phyloP scores from a whole-genome alignment of 257 asterid genomes.

The Fraxinus quadrangulata region DNA sequence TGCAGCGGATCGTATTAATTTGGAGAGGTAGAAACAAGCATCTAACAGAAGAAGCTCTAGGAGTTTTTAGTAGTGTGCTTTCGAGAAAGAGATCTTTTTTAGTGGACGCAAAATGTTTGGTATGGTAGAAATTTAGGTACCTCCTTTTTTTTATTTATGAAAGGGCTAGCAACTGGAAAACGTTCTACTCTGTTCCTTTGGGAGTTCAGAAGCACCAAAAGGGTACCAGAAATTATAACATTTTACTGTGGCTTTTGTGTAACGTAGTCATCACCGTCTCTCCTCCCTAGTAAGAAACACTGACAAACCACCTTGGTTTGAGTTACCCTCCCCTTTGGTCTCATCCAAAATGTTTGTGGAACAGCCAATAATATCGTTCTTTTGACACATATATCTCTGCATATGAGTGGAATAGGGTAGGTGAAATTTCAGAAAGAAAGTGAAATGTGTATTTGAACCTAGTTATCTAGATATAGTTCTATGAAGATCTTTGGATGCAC shows the following conservation, averaged over 20 bases:
- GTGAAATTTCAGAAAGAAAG: not conserved
- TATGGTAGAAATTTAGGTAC: not conserved
- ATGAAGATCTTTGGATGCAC: constrained; percentile 12
- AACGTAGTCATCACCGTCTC: not conserved
- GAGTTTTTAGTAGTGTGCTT: not conserved
- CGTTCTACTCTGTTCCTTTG: not conserved
- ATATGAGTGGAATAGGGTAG: not conserved
- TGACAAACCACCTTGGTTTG: constrained; percentile 5
- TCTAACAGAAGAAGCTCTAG: too few species aligned
- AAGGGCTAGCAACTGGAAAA: not conserved
- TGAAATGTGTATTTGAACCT: constrained; percentile 7
- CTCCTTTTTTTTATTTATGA: not conserved
- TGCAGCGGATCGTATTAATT: too few species aligned
- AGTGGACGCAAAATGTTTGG: not conserved
- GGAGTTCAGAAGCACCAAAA: too few species aligned
- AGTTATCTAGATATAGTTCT: constrained; percentile 23
- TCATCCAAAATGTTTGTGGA: not conserved
- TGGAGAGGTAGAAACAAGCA: too few species aligned
- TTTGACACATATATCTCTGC: constrained; percentile 8
- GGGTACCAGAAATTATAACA: not conserved
- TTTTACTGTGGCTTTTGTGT: not conserved
- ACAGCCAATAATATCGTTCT: not conserved
- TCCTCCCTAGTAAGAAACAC: not conserved
- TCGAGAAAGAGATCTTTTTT: not conserved
- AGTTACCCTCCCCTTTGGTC: not conserved